These are phyloP conservation scores for Multifurca ochricompacta DNA, from an alignment of 768 basidiomycete species.

Conservation along the genomic window DNA sequence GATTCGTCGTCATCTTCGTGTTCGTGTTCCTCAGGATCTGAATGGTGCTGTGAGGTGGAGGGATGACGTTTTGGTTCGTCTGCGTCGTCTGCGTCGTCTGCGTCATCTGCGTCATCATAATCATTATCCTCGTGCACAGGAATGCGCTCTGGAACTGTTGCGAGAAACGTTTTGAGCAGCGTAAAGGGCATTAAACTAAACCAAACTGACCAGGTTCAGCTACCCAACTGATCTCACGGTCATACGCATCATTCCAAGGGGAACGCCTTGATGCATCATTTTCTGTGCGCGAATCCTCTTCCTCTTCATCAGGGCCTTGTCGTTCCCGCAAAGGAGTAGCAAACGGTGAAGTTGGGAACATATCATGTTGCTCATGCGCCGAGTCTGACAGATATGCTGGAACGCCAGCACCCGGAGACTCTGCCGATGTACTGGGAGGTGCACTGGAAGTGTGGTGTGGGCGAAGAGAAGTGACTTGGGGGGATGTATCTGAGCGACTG, in stretches of 20 bases:
- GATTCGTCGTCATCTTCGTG: slow-evolving; percentile 40
- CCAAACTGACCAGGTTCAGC: slow-evolving; percentile 57
- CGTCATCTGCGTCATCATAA: slow-evolving; percentile 40
- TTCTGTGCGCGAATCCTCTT: slow-evolving; percentile 49
- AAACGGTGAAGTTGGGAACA: slow-evolving; percentile 64
- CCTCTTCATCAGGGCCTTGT: slow-evolving; percentile 44
- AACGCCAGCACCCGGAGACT: slow-evolving; percentile 39
- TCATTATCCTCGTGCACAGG: slow-evolving; percentile 54
- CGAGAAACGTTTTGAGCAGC: background rate
- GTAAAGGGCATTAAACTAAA: background rate
- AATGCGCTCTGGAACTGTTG: slow-evolving; percentile 54
- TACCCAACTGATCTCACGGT: slow-evolving; percentile 67
- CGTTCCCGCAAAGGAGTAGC: slow-evolving; percentile 62
- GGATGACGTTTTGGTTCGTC: slow-evolving; percentile 31
- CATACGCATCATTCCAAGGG: slow-evolving; percentile 22
- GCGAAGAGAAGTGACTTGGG: slow-evolving; percentile 29
- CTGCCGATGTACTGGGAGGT: slow-evolving; percentile 40
- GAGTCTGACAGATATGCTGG: slow-evolving; percentile 41
- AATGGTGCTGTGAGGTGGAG: slow-evolving; percentile 2
- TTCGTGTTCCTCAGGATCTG: slow-evolving; percentile 38
- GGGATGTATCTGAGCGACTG: slow-evolving; percentile 38
- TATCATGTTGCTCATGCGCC: slow-evolving; percentile 48
- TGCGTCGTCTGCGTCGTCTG: slow-evolving; percentile 37
- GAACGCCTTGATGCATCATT: slow-evolving; percentile 25
- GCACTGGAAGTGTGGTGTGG: slow-evolving; percentile 45